These are phyloP conservation scores for Torulaspora maleeae DNA, from an alignment of 805 yeast species.

Conservation along the genomic window DNA sequence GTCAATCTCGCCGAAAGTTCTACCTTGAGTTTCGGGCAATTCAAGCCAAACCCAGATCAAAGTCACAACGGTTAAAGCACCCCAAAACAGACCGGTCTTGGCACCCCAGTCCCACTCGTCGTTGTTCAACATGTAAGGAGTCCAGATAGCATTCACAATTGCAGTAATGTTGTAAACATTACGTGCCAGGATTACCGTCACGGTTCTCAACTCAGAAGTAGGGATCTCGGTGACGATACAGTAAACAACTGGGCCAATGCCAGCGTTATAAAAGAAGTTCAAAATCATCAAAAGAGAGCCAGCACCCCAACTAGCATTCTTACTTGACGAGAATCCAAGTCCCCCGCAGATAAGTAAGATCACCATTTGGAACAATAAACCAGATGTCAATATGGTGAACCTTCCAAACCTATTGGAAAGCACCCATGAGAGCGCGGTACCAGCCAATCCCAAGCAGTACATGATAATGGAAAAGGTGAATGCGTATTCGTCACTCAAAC, in stretches of 20 bases:
- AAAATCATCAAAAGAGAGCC: constrained; percentile 46
- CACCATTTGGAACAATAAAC: constrained; percentile 27
- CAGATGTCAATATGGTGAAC: constrained; percentile 13
- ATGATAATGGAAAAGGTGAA: constrained; percentile 46
- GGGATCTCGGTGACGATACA: constrained; percentile 42
- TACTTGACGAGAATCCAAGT: constrained; percentile 31
- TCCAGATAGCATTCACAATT: constrained; percentile 38
- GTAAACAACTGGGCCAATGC: constrained; percentile 44
- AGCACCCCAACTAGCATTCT: constrained; percentile 40
- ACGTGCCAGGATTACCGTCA: constrained; percentile 42
- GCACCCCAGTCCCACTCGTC: constrained; percentile 44
- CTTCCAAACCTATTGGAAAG: constrained; percentile 13
- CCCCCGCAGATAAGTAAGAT: constrained; percentile 43
- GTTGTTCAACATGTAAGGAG: constrained; percentile 50
- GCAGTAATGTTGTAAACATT: constrained; percentile 33
- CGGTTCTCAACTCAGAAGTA: constrained; percentile 40
- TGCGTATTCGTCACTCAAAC: constrained; percentile 39
- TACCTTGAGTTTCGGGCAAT: constrained; percentile 55
- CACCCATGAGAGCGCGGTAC: constrained; percentile 32
- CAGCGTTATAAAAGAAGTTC: constrained; percentile 43
- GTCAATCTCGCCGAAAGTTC: constrained; percentile 59
- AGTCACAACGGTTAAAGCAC: constrained; percentile 33
- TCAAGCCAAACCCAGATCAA: constrained; percentile 46
- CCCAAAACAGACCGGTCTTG: constrained; percentile 48
- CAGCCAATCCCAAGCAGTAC: constrained; percentile 43